Evolutionary conservation across 768 basidiomycete species (phyloP).

Genomic region (Xerocomellus chrysenteron): DNA sequence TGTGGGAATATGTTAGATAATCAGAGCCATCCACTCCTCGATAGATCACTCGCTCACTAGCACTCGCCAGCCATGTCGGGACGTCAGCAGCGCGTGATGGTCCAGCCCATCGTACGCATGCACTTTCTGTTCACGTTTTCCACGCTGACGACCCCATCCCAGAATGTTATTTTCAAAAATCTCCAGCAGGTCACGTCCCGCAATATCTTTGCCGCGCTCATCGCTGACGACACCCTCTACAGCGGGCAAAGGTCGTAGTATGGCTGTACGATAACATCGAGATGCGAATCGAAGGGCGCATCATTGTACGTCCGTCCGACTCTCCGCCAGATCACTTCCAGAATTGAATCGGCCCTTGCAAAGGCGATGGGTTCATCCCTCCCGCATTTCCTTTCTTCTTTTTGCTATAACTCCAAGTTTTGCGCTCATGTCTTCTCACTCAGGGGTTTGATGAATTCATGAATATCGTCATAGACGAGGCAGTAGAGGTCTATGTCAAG

Average conservation of each 20-base stretch:
- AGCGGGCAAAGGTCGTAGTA: constrained; percentile 84
- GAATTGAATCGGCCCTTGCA: constrained; percentile 41
- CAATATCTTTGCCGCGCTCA: constrained; percentile 2
- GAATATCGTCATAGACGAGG: constrained; percentile 95
- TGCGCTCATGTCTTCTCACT: constrained; percentile 23
- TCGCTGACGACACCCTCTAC: constrained; percentile 15
- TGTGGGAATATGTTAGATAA: constrained; percentile 29
- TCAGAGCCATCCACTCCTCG: constrained; percentile 3
- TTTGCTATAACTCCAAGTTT: background rate
- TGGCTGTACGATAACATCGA: constrained; percentile 98
- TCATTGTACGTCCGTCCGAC: constrained; percentile 70
- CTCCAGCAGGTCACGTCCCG: constrained; percentile 67
- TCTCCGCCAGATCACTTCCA: constrained; percentile 27
- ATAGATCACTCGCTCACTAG: background rate
- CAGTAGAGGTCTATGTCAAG: constrained; percentile 88
- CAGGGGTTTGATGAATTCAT: constrained; percentile 99
- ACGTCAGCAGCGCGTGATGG: constrained; percentile 96
- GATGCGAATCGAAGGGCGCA: constrained; percentile 94
- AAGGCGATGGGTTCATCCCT: constrained; percentile 34
- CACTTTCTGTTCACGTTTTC: background rate
- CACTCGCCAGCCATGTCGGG: constrained; percentile 68
- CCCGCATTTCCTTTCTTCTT: constrained; percentile 1
- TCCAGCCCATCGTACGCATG: constrained; percentile 92
- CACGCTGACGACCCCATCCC: constrained; percentile 5
- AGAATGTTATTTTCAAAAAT: constrained; percentile 99